Evolutionary conservation across 2,329 filamentous ascomycete species (phyloP).

Genomic region (Aureobasidium melanogenum): DNA sequence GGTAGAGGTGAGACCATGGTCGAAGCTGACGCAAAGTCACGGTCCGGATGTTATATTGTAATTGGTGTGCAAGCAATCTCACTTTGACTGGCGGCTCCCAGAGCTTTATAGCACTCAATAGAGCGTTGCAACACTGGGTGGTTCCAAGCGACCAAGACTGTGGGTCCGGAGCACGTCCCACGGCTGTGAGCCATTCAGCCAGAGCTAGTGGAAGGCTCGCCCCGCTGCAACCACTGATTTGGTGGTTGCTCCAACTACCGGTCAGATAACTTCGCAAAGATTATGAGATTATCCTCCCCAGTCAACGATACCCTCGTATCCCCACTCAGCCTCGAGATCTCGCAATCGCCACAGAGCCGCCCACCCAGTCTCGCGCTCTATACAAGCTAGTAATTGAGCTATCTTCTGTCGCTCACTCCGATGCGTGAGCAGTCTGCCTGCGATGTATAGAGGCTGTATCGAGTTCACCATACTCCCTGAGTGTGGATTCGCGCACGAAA

Average conservation of each 20-base stretch:
- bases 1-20: neutral
- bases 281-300: neutral
- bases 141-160: neutral
- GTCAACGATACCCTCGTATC: neutral
- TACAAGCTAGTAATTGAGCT: neutral
- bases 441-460: neutral
- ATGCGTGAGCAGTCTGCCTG: neutral
- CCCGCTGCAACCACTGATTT: neutral
- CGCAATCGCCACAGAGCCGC: neutral
- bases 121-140: too few species aligned
- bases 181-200: neutral
- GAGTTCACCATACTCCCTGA: conserved; percentile 3
- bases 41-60: neutral
- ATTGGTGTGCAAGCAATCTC: neutral
- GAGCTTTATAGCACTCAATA: neutral
- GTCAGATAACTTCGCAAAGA: neutral
- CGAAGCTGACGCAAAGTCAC: neutral
- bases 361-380: conserved; percentile 1
- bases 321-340: neutral
- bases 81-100: neutral
- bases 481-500: neutral
- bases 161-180: neutral
- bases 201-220: neutral
- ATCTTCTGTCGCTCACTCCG: neutral
- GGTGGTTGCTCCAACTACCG: neutral